Base-by-base conservation (phyloP, 176 grass and related monocot species). In the Poa annua region DNA sequence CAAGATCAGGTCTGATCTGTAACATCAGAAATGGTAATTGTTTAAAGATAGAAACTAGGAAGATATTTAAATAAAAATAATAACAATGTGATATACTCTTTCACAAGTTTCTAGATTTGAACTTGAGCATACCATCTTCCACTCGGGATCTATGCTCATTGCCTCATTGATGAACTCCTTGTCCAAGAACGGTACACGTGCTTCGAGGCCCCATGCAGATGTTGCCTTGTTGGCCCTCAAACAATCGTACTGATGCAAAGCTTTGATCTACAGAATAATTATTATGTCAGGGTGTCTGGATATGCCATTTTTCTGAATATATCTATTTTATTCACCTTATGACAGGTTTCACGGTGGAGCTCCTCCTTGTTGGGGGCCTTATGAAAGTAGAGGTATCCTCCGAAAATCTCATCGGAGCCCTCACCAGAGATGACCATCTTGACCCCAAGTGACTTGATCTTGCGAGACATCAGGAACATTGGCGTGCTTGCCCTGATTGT, bases 391-490 rank as follows among this genome's bases (percentile, higher is more conserved):
- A 92, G 81, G 63, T 97, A 97, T 0, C 95, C 92, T 26, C 95
- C 95, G 19, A 94, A 94, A 51, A 94, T 85, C 84, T 97, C 95
- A 41, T 94, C 95, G 6, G 95, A 92, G 7, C 92, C 92, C 67
- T 94, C 95, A 5, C 92, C 92, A 12, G 92, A 97, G 82, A 97
- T 91, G 66, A 94, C 92, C 95, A 94, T 94, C 92, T 94, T 97
- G 9, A 97, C 95, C 42, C 92, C 90, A 4, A 97, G 86, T 39
- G 95, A 81, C 86, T 97, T 97, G 88, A 97, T 94, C 80, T 94
- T 94, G 11, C 90, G 90, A 0, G 90, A 92, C 86, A 97, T 97
- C 5, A 97, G 90, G 85, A 92, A 97, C 95, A 97, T 97, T 1
- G 95, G 95, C 3, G 90, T 97, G 81, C 95, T 97, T 1, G 95